phyloP scores from a whole-genome alignment of 495 filamentous ascomycete genomes.

The Hamigera avellanea region DNA sequence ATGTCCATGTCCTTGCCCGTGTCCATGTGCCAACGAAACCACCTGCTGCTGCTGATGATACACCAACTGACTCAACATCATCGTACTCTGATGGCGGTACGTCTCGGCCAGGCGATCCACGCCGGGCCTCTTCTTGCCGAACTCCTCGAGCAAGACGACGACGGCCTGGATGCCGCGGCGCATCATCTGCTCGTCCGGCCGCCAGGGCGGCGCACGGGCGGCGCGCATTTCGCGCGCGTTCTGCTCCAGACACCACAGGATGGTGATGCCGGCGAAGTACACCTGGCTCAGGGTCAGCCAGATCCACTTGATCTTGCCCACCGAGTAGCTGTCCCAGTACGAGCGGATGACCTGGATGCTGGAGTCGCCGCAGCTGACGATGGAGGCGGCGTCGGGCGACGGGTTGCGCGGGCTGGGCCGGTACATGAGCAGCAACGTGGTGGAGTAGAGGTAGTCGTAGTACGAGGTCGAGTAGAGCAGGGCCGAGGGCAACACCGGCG shows the following conservation, averaged over 20 bases:
- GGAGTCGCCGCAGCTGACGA: slow-evolving; percentile 37
- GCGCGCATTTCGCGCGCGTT: slow-evolving; percentile 34
- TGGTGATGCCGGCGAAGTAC: slow-evolving; percentile 39
- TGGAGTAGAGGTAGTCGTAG: slow-evolving; percentile 41
- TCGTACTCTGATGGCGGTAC: slow-evolving; percentile 34
- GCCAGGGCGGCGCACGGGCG: slow-evolving; percentile 24
- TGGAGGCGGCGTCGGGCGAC: slow-evolving; percentile 28
- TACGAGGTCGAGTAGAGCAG: slow-evolving; percentile 37
- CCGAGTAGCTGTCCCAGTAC: slow-evolving; percentile 37
- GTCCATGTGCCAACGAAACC: too few species aligned
- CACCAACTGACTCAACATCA: slow-evolving; percentile 34
- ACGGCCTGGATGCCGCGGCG: slow-evolving; percentile 34
- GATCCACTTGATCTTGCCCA: slow-evolving; percentile 42
- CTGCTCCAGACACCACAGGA: slow-evolving; percentile 37
- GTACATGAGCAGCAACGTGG: slow-evolving; percentile 39
- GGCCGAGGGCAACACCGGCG: slow-evolving; percentile 28
- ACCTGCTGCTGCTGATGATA: slow-evolving; percentile 14
- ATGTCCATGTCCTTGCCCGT: too few species aligned
- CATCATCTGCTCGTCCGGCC: slow-evolving; percentile 35
- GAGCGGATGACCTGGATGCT: slow-evolving; percentile 38
- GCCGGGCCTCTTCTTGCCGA: slow-evolving; percentile 35
- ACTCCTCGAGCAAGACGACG: slow-evolving; percentile 36
- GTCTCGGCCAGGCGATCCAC: slow-evolving; percentile 35
- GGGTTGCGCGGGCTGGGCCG: slow-evolving; percentile 38
- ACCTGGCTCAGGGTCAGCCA: slow-evolving; percentile 43